Evolutionary conservation across 2,329 filamentous ascomycete genomes (phyloP), one percentile per base, ranked within the genome.

Genomic region (Fusarium coicis): DNA sequence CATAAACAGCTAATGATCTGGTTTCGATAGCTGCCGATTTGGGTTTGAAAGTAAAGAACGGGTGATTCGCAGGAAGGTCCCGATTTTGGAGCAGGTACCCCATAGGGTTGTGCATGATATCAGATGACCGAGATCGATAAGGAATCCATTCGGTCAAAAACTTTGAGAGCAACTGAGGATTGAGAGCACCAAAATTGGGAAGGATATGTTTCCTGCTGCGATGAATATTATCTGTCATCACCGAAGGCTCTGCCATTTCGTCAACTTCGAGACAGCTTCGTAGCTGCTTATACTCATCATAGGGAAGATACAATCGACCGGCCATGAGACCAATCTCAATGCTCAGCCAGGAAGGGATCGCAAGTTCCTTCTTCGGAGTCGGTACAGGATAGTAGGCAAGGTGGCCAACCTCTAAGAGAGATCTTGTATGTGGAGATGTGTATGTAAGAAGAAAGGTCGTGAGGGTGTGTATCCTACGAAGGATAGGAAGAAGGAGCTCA

Each of bases 281-380:
- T 18, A 64, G 18, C 57, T 43, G 14, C 4, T 6, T 9, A 18
- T 39, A 64, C 18, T 64, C 16, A 37, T 30, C 34, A 32, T 62
- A 62, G n/a, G 23, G n/a, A 11, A 64, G 46, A 10, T 64, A 64
- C 4, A 64, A 36, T 10, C 61, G 26, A 16, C 61, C 61, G 5
- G 61, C 55, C 6, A 64, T 21, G 7, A 64, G 5, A 7, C 61
- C 61, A 2, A 62, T 61, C 55, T 64, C 55, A 12, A 64, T 61
- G 16, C 18, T 16, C 9, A 64, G 21, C 44, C 56, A 64, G 3
- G 44, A 36, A 32, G 61, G 61, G 3, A 62, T 61, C 16, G 4
- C 7, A 10, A 49, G 21, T 11, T 8, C 15, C 4, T n/a, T 37
- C 4, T 32, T 11, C 6, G 21, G 55, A 23, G 37, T 52, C 4